Conservation (phyloP, 2,329 filamentous ascomycete genomes). For the Helotiales sp. region DNA sequence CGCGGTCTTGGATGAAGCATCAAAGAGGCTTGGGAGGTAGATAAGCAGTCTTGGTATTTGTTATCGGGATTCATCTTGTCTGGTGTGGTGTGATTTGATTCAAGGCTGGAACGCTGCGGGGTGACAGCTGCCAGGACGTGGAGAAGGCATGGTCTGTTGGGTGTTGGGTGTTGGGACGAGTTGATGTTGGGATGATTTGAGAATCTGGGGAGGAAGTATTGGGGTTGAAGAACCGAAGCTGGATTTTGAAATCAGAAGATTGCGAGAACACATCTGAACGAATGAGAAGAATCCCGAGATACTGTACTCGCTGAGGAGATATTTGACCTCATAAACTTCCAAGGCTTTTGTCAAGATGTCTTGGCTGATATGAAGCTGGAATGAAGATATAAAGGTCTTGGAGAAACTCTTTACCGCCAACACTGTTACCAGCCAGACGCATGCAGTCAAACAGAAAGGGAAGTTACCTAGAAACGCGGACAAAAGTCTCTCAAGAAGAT, state of each 20-base stretch:
- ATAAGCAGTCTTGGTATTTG: neutral
- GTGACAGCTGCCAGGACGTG: neutral
- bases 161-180: neutral
- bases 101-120: neutral
- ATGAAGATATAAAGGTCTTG: neutral
- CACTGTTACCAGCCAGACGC: too few relatives aligned
- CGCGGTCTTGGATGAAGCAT: conserved; percentile 9
- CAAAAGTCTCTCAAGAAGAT: neutral
- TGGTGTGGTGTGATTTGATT: too few relatives aligned
- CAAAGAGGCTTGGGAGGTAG: neutral
- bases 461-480: neutral
- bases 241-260: neutral
- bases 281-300: neutral
- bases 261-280: neutral
- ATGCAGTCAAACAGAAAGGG: neutral
- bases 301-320: neutral
- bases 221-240: neutral
- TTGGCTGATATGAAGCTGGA: neutral
- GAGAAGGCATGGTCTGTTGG: neutral
- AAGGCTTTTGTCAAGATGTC: neutral
- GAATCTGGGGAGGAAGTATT: neutral
- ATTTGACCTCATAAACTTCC: neutral
- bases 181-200: neutral
- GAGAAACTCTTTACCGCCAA: neutral
- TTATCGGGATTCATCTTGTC: neutral